Base-by-base conservation (phyloP, 768 basidiomycete genomes). In the Termitomyces sp. region DNA sequence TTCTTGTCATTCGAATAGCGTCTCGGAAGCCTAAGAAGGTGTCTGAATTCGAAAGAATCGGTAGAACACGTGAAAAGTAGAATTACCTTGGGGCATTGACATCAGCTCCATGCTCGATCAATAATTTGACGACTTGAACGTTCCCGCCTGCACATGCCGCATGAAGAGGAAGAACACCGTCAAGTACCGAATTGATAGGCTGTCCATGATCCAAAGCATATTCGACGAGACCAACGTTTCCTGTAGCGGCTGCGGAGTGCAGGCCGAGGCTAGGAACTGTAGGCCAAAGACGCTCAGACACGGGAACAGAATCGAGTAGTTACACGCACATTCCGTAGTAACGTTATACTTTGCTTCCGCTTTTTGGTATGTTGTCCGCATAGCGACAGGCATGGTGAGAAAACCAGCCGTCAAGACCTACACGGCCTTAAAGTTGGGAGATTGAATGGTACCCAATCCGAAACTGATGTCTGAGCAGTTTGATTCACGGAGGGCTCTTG, bases 81-180 rank as follows among this genome's bases (percentile, higher is more conserved):
- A 64, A 69, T 58, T 52, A 91, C 90, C 95, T 85, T 52, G 93
- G 88, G 4, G 94, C 94, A 72, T 98, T 98, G 30, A 98, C 96
- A 68, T 99, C 97, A n/a, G 97, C 97, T 21, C 97, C 96, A 56
- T 85, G 77, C 59, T 97, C 92, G 65, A 99, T 89, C 45, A 99
- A 75, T 61, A 95, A 79, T 64, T 84, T 82, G 40, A 98, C 94
- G 43, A 98, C 90, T 56, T 86, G 81, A 55, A 89, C 91, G 66
- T 84, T 91, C 2, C 97, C 97, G 23, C 92, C 92, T 0, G 93
- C 89, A 63, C 86, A 91, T 2, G 96, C 97, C 3, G 94, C 95
- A 67, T 99, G 97, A 9, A 99, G 79, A 3, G 97, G 95, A n/a
- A 97, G 84, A 3, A 99, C 90, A 35, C 97, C 97, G 67, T 96